Conservation (phyloP, 2,329 filamentous ascomycete species). For the Fusarium xyrophilum region DNA sequence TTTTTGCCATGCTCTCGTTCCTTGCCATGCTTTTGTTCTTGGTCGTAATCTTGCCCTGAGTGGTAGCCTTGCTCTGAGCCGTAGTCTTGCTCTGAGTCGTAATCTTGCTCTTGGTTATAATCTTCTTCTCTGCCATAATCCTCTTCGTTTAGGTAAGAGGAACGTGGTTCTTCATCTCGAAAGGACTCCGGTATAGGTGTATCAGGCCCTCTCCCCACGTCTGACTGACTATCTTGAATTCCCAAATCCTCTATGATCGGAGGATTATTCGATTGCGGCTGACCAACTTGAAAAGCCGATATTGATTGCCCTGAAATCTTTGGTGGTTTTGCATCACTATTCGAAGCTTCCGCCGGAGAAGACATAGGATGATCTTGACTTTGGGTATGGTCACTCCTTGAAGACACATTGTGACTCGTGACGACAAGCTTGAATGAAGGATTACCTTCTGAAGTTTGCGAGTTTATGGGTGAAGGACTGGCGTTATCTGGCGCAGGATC, state of each 20-base stretch:
- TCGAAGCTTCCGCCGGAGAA: background rate
- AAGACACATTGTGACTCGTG: background rate
- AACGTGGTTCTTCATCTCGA: background rate
- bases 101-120: background rate
- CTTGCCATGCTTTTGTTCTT: background rate
- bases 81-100: background rate
- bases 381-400: background rate
- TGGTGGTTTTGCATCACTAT: background rate
- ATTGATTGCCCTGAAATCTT: background rate
- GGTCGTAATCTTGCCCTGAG: too few relatives aligned
- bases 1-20: background rate
- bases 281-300: background rate
- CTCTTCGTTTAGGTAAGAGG: background rate
- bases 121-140: background rate
- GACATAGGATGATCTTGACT: background rate
- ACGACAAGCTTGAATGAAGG: background rate
- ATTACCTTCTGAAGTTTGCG: too few relatives aligned
- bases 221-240: background rate
- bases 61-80: background rate
- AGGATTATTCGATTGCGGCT: background rate
- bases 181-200: background rate
- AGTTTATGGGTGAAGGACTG: background rate
- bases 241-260: background rate
- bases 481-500: background rate
- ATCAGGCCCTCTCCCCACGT: background rate